These are phyloP conservation scores for Fusarium mundagurra DNA, from an alignment of 2,329 filamentous ascomycete species.

Conservation along the genomic window DNA sequence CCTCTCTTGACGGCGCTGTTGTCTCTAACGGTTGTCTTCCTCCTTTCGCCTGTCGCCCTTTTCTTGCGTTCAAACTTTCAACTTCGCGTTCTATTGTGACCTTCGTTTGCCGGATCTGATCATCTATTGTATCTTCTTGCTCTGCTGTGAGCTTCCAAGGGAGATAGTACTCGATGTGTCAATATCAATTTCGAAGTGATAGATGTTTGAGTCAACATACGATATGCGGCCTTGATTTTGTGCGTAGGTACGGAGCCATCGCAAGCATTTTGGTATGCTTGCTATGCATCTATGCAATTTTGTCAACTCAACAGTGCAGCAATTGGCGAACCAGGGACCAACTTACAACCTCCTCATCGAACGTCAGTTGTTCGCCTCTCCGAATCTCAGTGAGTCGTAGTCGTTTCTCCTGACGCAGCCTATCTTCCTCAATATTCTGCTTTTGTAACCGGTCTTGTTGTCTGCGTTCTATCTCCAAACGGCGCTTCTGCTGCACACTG, in stretches of 20 bases:
- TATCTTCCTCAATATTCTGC: conserved; percentile 77
- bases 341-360: conserved; percentile 81
- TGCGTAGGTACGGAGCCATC: conserved; percentile 77
- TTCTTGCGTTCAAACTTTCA: conserved; percentile 66
- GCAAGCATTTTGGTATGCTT: conserved; percentile 78
- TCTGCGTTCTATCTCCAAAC: conserved; percentile 82
- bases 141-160: conserved; percentile 79
- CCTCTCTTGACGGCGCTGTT: conserved; percentile 17
- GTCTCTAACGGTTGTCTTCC: conserved; percentile 15
- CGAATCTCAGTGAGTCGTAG: conserved; percentile 70
- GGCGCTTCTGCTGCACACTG: conserved; percentile 71
- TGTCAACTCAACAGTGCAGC: conserved; percentile 25
- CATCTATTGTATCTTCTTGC: conserved; percentile 76
- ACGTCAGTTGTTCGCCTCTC: conserved; percentile 75
- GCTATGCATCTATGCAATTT: conserved; percentile 74
- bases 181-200: conserved; percentile 1
- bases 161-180: conserved; percentile 76
- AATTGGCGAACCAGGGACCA: not conserved
- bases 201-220: conserved; percentile 61
- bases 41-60: conserved; percentile 49
- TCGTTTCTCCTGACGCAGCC: conserved; percentile 71
- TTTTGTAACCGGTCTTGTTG: conserved; percentile 80
- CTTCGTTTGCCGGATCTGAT: conserved; percentile 75
- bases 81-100: conserved; percentile 71
- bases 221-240: conserved; percentile 75